A percentile compares a stretch with the other conserved stretches of the same genome.
Evolutionary conservation across 2,329 filamentous ascomycete species (phyloP).

Genomic region (Microcera coccophila): DNA sequence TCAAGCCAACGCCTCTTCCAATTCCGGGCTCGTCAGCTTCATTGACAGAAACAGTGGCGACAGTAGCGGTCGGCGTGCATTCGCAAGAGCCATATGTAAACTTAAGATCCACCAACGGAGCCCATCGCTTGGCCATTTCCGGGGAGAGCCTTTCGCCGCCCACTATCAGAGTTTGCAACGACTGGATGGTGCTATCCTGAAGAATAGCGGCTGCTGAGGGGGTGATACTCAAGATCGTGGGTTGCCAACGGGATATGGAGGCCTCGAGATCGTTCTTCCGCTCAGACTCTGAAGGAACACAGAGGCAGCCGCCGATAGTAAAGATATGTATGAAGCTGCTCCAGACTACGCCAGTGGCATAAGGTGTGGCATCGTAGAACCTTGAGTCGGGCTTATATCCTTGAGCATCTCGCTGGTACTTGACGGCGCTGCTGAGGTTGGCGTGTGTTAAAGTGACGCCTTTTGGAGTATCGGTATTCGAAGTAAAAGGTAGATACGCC

Average conservation of each 20-base stretch:
- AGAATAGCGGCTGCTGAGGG: no score
- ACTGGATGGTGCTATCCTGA: no score
- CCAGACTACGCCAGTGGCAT: constrained; percentile 13
- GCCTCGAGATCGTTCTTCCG: no score
- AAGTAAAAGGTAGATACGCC: constrained; percentile 11
- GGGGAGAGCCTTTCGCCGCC: constrained; percentile 13
- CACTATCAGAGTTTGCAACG: no score
- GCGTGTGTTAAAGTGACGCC: constrained; percentile 1
- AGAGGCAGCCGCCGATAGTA: constrained; percentile 16
- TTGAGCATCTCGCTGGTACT: neutral
- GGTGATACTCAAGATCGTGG: no score
- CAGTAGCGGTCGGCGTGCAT: neutral
- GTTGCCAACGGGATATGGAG: no score
- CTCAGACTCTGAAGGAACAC: constrained; percentile 19
- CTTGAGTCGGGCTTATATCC: neutral
- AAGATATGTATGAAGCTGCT: constrained; percentile 9
- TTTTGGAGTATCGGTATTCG: constrained; percentile 15
- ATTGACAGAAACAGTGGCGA: no score
- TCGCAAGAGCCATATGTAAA: constrained; percentile 19
- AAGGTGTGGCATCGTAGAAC: neutral
- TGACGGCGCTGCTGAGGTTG: neutral
- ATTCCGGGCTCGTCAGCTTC: neutral
- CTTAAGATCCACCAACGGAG: constrained; percentile 4
- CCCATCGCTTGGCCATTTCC: constrained; percentile 7
- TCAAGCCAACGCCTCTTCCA: neutral